phyloP scores from a whole-genome alignment of 495 filamentous ascomycete species.

The Penicillium pulvis region DNA sequence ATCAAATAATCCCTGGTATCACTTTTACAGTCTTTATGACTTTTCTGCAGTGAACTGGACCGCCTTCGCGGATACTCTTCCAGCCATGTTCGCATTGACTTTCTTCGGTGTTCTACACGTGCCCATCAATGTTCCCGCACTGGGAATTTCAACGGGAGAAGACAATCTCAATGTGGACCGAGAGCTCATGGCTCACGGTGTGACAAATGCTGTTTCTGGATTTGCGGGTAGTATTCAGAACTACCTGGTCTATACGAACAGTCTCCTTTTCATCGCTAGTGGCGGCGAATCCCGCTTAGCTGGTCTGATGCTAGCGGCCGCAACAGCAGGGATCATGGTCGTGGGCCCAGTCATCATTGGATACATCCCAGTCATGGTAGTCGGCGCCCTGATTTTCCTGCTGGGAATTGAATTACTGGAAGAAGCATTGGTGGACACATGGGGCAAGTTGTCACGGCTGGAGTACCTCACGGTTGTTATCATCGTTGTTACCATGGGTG shows the following conservation, averaged over 20 bases:
- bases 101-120: conserved; percentile 98
- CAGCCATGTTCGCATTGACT: conserved; percentile 95
- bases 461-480: conserved; percentile 87
- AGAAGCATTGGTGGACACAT: conserved; percentile 86
- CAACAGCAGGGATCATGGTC: conserved; percentile 78
- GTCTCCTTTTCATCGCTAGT: conserved; percentile 88
- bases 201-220: conserved; percentile 90
- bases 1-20: conserved; percentile 88
- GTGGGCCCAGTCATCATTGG: conserved; percentile 87
- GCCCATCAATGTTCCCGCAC: conserved; percentile 93
- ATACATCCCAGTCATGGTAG: conserved; percentile 94
- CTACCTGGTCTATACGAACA: conserved; percentile 96
- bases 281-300: conserved; percentile 85
- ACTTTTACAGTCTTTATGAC: conserved; percentile 92
- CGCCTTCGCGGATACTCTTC: conserved; percentile 77
- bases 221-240: conserved; percentile 91
- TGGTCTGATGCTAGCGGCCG: conserved; percentile 79
- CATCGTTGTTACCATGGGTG: conserved; percentile 96
- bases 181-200: conserved; percentile 89
- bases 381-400: conserved; percentile 90
- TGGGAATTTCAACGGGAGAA: conserved; percentile 85
- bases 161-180: conserved; percentile 89
- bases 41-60: conserved; percentile 75
- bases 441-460: conserved; percentile 78
- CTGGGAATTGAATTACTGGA: conserved; percentile 87